Percentiles rank a stretch among this genome's conserved stretches.
These are phyloP conservation scores for Russula ochroleuca DNA, from an alignment of 768 basidiomycete genomes.

Conservation along the genomic window DNA sequence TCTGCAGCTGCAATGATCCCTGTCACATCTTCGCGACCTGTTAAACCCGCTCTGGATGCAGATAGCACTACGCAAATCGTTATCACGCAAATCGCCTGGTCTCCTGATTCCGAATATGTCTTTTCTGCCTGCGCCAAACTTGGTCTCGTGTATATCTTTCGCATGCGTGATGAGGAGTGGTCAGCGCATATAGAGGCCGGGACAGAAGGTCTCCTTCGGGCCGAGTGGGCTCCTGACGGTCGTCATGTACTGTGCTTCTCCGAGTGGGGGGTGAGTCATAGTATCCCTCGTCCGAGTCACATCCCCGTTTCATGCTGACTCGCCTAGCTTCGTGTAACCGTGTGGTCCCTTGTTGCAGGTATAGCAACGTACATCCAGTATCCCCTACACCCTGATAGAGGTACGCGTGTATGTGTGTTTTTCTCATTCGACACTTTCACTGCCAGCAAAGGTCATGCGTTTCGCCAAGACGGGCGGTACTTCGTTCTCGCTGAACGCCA, in stretches of 20 bases:
- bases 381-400: conserved; percentile 76
- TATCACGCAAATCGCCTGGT: conserved; percentile 81
- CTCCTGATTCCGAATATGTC: conserved; percentile 82
- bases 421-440: conserved; percentile 2
- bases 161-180: conserved; percentile 77
- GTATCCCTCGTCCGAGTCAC: not conserved
- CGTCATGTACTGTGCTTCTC: conserved; percentile 84
- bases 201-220: conserved; percentile 78
- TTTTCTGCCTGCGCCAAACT: conserved; percentile 72
- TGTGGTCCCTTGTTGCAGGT: conserved; percentile 79
- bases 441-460: conserved; percentile 57
- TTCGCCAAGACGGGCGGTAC: conserved; percentile 76
- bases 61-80: conserved; percentile 36
- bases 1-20: conserved; percentile 41
- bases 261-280: conserved; percentile 79
- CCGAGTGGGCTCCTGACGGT: conserved; percentile 89
- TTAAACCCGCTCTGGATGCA: conserved; percentile 33
- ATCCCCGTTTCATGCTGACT: not conserved
- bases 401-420: conserved; percentile 38
- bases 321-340: conserved; percentile 70
- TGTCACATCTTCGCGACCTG: conserved; percentile 34
- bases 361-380: conserved; percentile 80
- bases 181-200: conserved; percentile 73
- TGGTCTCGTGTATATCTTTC: conserved; percentile 71
- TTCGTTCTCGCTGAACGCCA: conserved; percentile 85